phyloP scores from a whole-genome alignment of 2,329 filamentous ascomycete species.

The Gremmenia infestans region DNA sequence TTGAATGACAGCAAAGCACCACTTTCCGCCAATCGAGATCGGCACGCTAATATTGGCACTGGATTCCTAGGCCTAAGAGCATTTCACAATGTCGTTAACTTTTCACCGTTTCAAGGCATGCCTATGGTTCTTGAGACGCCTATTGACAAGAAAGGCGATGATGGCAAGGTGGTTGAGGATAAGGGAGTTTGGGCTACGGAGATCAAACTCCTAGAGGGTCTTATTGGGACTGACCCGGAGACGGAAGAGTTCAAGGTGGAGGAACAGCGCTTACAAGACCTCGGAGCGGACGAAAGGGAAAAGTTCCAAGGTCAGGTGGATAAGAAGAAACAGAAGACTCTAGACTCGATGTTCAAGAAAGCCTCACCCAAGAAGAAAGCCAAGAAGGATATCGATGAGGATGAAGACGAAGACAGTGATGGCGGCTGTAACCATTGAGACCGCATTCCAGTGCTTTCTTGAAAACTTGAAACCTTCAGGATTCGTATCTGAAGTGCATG shows the following conservation, averaged over 20 bases:
- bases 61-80: constrained; percentile 86
- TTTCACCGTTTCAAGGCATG: constrained; percentile 66
- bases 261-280: constrained; percentile 59
- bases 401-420: constrained; percentile 18
- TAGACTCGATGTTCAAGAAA: constrained; percentile 36
- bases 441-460: too few relatives aligned
- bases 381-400: constrained; percentile 30
- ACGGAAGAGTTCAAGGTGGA: constrained; percentile 64
- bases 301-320: constrained; percentile 77
- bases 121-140: constrained; percentile 98
- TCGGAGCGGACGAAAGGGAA: constrained; percentile 65
- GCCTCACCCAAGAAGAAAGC: constrained; percentile 34
- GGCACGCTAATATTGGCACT: constrained; percentile 95
- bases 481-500: too few relatives aligned
- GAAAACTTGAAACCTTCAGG: too few relatives aligned
- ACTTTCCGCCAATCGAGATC: constrained; percentile 71
- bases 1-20: constrained; percentile 96
- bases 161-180: constrained; percentile 69
- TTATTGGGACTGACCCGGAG: constrained; percentile 79
- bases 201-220: constrained; percentile 86
- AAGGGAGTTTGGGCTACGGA: constrained; percentile 84
- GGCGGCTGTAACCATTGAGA: constrained; percentile 26
- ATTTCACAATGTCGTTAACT: constrained; percentile 89
- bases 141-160: constrained; percentile 63
- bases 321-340: constrained; percentile 32